These are phyloP conservation scores for Podosphaera fusca DNA, from an alignment of 2,329 filamentous ascomycete species.

Conservation along the genomic window DNA sequence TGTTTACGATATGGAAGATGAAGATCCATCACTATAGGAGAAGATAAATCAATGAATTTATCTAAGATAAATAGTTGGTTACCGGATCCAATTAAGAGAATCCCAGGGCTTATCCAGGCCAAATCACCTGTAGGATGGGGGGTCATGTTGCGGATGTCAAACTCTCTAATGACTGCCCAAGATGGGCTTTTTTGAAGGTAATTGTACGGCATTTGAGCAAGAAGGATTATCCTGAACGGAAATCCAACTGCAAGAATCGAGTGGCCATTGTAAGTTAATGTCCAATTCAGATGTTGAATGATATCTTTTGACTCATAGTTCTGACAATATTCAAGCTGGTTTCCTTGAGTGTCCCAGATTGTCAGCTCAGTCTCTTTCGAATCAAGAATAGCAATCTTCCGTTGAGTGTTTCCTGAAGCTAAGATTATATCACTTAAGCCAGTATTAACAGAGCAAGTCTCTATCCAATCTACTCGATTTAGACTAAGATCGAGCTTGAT, in stretches of 20 bases:
- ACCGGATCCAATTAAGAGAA: slow-evolving; percentile 69
- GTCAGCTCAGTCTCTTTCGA: slow-evolving; percentile 49
- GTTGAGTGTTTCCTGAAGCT: slow-evolving; percentile 64
- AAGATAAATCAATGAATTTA: slow-evolving; percentile 41
- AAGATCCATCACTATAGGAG: slow-evolving; percentile 9
- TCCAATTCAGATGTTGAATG: slow-evolving; percentile 82
- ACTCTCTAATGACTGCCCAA: slow-evolving; percentile 67
- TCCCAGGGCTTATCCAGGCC: slow-evolving; percentile 68
- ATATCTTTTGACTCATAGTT: slow-evolving; percentile 48
- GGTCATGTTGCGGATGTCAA: slow-evolving; percentile 58
- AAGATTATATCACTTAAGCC: slow-evolving; percentile 49
- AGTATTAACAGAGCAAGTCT: slow-evolving; percentile 63
- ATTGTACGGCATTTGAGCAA: slow-evolving; percentile 76
- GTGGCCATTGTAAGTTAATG: slow-evolving; percentile 69
- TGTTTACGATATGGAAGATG: slow-evolving; percentile 10
- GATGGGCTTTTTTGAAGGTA: slow-evolving; percentile 76
- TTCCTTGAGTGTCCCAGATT: slow-evolving; percentile 74
- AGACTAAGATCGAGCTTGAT: slow-evolving; percentile 41
- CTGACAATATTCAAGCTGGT: slow-evolving; percentile 60
- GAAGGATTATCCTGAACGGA: slow-evolving; percentile 57
- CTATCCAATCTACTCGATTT: slow-evolving; percentile 53
- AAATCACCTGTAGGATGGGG: slow-evolving; percentile 84
- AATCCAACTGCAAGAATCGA: slow-evolving; percentile 86
- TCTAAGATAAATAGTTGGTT: slow-evolving; percentile 79
- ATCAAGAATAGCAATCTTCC: slow-evolving; percentile 70